phyloP scores from a whole-genome alignment of 345 rosid genomes.

The Lumnitzera racemosa region DNA sequence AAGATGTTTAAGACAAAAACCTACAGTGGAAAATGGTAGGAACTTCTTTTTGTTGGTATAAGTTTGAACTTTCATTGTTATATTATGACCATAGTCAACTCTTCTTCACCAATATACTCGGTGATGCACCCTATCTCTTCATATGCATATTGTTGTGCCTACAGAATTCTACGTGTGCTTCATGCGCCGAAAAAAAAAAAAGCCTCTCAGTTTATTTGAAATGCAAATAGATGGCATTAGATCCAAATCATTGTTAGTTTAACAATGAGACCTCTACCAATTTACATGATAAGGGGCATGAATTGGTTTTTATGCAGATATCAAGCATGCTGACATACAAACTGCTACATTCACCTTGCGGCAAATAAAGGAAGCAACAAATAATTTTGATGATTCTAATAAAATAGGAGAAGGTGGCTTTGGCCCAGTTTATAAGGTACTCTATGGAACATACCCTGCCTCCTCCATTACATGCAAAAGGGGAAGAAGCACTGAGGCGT shows the following conservation, averaged over 20 bases:
- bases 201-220: too few relatives aligned
- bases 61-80: too few relatives aligned
- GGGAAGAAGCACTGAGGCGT: neutral
- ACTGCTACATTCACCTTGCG: conserved; percentile 9
- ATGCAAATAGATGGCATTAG: neutral
- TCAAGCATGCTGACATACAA: conserved; percentile 4
- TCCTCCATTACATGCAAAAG: neutral
- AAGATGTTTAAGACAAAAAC: neutral
- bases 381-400: conserved; percentile 5
- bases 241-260: neutral
- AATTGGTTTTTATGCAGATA: conserved; percentile 2
- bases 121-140: too few relatives aligned
- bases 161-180: too few relatives aligned
- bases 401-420: conserved; percentile 17
- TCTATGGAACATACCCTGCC: neutral
- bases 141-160: too few relatives aligned
- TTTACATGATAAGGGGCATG: neutral
- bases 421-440: conserved; percentile 12
- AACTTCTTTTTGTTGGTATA: neutral
- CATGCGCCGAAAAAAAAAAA: too few relatives aligned
- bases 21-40: neutral
- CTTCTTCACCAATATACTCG: too few relatives aligned
- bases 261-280: neutral
- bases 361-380: conserved; percentile 12
- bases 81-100: neutral